Conservation (phyloP, 768 basidiomycete species). For the Astraeus odoratus region DNA sequence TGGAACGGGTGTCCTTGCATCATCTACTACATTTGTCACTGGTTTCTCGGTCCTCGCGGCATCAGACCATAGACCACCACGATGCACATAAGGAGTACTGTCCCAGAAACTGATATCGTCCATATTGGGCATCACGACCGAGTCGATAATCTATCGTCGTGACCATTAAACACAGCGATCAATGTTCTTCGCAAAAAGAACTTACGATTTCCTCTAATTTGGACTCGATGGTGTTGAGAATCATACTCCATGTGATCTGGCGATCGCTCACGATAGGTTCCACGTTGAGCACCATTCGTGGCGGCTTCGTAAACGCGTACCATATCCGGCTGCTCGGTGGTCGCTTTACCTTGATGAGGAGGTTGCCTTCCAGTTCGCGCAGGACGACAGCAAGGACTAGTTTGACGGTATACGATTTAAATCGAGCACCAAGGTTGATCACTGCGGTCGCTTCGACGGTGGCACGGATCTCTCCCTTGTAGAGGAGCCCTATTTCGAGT, state of each 20-base stretch:
- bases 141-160: conserved; percentile 71
- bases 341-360: conserved; percentile 85
- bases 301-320: conserved; percentile 86
- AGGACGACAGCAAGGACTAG: conserved; percentile 84
- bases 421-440: conserved; percentile 74
- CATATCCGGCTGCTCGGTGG: conserved; percentile 94
- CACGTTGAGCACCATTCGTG: conserved; percentile 82
- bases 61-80: conserved; percentile 89
- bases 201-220: conserved; percentile 80
- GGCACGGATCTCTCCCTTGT: conserved; percentile 84
- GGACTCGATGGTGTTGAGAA: conserved; percentile 83
- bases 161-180: conserved; percentile 44
- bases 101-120: conserved; percentile 97
- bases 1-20: conserved; percentile 4
- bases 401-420: conserved; percentile 87
- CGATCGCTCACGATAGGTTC: conserved; percentile 93
- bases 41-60: conserved; percentile 44
- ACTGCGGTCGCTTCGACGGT: conserved; percentile 87
- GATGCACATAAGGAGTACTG: conserved; percentile 50
- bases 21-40: conserved; percentile 6
- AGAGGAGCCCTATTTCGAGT: conserved; percentile 77
- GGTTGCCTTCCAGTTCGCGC: conserved; percentile 85
- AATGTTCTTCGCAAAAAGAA: conserved; percentile 24
- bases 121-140: conserved; percentile 95
- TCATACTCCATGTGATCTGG: conserved; percentile 92